Base-by-base conservation (phyloP, 257 asterid species). In the Lycium ferocissimum region DNA sequence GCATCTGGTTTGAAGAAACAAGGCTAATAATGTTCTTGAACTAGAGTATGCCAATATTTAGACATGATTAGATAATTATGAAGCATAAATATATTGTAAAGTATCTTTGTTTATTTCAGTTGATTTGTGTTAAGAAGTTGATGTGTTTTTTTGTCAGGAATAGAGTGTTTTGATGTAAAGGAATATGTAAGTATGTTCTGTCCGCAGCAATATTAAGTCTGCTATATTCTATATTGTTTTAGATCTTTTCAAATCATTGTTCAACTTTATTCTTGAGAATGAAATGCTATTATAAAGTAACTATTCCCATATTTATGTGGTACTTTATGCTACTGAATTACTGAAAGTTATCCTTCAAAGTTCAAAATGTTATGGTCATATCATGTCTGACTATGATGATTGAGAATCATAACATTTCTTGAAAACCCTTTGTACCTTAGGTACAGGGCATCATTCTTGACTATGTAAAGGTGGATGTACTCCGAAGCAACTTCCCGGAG, bases 1-100 rank as follows among this genome's bases (percentile, higher is more conserved):
- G 69, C 95, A 45, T 87, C 92, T 1, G 85, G 87, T 78, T 84
- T 84, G 80, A 90, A 90, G 70, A 83, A 89, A 33, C 85, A 82
- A 79, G 73, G 76, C 38, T 51, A 86, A 80, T 66, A 87, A 83
- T 35, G 57, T 9, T 51, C 54, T 73, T 66, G 43, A 37, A 59
- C 73, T 59, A 81, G 47, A 54, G 14, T 26, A 26, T 33, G 47
- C 63, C 63, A 22, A 51, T 51, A 76, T 53, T 75, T 76, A 13
- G 65, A 76, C 65, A 76, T 76, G 47, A 53, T 53, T 76, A 51
- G 65, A 76, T 12, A 76, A 26, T 26, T 76, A 4, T 76, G 82
- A 76, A 53, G 82, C 82, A 33, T 38, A 53, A 72, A 6, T 14
- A 14, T 78, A 37, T 78, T 78, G 82, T 53, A 78, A 26, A 78